Base-by-base conservation (phyloP, 495 filamentous ascomycete species). In the Aspergillus bridgeri region DNA sequence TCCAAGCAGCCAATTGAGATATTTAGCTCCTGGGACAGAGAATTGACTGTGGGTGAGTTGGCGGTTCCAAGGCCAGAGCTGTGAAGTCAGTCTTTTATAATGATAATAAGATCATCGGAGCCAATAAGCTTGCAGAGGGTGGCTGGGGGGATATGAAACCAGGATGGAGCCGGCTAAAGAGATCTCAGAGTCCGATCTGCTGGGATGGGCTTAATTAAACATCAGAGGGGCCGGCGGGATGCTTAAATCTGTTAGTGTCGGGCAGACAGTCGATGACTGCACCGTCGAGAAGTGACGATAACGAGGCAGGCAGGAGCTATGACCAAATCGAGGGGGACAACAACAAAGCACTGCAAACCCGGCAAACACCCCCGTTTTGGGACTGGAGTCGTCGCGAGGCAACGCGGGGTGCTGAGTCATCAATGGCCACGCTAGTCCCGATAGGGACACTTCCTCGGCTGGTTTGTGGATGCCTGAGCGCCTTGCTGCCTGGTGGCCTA, bases 71-170 rank as follows among this genome's bases (percentile, higher is more conserved):
- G 42, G 29, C 25, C 27, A 44, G 48, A 44, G 58, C 59, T 59
- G 58, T 57, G 48, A 60, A 47, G 58, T 63, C 53, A 59, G 53
- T 59, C 54, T 45, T 49, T 42, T 54, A 57, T 57, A 53, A 54
- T 54, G 51, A 42, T 42, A 18, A 56, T n/a, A 17, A 47, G 48
- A 21, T 20, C 55, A 49, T 25, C 38, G 53, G 63, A 48, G 63
- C 63, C 63, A 65, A 65, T 65, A 22, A 60, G 54, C 48, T 44
- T 33, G 19, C 15, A 51, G 48, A 48, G 27, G 60, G 63, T 65
- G 63, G 60, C 63, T 65, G 60, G 63, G 62, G 54, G 43, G 49
- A 15, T 33, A 27, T 48, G 51, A 51, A 54, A 51, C 56, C 38
- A 33, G 45, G 46, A 51, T 58, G 52, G 53, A 59, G 51, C 46